Evolutionary conservation across 192 early-diverging fungal species (phyloP), one percentile per base, ranked within the genome.

Genomic region (Coemansia erecta): DNA sequence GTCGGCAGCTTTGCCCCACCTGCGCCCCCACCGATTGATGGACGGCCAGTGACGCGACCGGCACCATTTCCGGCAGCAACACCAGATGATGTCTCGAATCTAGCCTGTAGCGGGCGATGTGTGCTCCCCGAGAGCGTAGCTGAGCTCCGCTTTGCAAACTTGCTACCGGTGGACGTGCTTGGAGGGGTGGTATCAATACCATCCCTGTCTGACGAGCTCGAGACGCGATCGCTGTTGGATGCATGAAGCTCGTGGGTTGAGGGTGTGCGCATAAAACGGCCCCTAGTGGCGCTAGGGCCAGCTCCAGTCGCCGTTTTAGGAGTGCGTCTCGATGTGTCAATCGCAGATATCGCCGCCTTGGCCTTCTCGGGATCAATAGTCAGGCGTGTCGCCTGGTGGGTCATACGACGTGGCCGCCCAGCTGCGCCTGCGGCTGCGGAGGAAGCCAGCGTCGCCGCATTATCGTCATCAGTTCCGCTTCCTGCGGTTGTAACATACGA

Each of bases 401-500:
- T 78, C 76, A 78, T 78, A 33, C 76, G 76, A 15, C 70, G 69
- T 3, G 76, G 70, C 53, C 76, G 57, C 5, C 76, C 76, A 15
- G 76, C 76, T 14, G 59, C 76, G 3, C 76, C 76, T 2, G 76
- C 76, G 1, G 76, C 76, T 11, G 76, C 76, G 10, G 70, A 58
- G 1, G 66, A 62, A 21, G 76, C 76, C 33, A 60, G 51, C 22
- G 70, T 66, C 6, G 60, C 70, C 15, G 50, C 60, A 10, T 58
- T 53, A 5, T 72, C 66, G 8, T 61, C 72, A 7, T 61, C 62
- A 13, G 44, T 55, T 39, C 62, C 59, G 15, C 51, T 66, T 18
- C 33, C 56, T 13, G 49, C 49, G 1, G 42, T 23, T 0, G 51
- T 63, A 8, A 55, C 53, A 22, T 68, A 51, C 5, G n/a, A 21